Evolutionary conservation across 805 yeast species (phyloP).

Genomic region (Spathaspora gorwiae): DNA sequence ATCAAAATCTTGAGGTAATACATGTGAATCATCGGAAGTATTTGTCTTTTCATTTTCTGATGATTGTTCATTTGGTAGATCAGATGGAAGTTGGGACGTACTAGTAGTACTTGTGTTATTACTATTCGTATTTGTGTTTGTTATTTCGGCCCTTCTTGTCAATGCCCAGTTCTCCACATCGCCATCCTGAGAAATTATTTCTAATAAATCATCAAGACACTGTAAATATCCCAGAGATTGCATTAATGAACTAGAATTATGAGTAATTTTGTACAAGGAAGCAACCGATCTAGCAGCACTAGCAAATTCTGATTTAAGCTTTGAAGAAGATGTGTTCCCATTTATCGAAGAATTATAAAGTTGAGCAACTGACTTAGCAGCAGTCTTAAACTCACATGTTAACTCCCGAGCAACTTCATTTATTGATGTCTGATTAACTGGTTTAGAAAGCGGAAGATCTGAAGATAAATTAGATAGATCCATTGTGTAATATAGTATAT

Average conservation of each 20-base stretch:
- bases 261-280: conserved; percentile 56
- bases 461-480: conserved; percentile 60
- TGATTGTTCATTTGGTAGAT: not conserved
- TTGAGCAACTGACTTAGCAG: conserved; percentile 68
- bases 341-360: conserved; percentile 26
- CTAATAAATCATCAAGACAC: conserved; percentile 54
- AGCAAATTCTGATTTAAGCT: conserved; percentile 28
- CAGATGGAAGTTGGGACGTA: not conserved
- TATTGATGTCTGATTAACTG: conserved; percentile 45
- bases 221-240: conserved; percentile 57
- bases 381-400: conserved; percentile 60
- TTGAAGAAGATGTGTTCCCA: not conserved
- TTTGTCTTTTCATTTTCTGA: not conserved
- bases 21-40: not conserved
- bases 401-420: conserved; percentile 49
- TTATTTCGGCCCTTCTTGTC: conserved; percentile 41
- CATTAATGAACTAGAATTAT: conserved; percentile 44
- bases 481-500: conserved; percentile 27
- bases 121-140: not conserved
- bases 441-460: conserved; percentile 44
- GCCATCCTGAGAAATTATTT: conserved; percentile 33
- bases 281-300: conserved; percentile 42
- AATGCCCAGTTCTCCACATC: conserved; percentile 54
- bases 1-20: conserved; percentile 18
- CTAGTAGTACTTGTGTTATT: not conserved